Evolutionary conservation across 2,329 filamentous ascomycete genomes (phyloP), one percentile per base, ranked within the genome.

Genomic region (Sporothrix euskadiensis): DNA sequence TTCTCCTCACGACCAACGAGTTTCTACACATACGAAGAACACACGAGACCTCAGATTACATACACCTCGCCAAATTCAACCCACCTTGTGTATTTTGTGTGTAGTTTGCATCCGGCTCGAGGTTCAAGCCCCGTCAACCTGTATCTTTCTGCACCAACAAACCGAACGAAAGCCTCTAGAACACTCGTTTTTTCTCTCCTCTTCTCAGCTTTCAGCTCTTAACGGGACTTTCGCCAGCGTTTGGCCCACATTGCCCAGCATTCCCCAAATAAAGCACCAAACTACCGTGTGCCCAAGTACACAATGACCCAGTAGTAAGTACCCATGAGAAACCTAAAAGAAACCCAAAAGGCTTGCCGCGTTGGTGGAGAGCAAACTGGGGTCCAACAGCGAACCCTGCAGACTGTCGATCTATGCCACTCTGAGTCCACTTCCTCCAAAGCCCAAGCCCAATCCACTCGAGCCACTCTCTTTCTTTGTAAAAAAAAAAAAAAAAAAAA

Each of bases 401-500:
- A 61, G 65, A 32, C 35, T 69, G 71, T 66, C 71, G 71, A 73
- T 73, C 71, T 32, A 41, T 69, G 65, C 63, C 71, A 73, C 65
- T 56, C 54, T 14, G 52, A 49, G 9, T 32, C n/a, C n/a, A n/a
- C n/a, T n/a, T n/a, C 49, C 19, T 7, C 52, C 65, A 61, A 59
- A 32, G 32, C 47, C 70, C 57, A 35, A 19, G 30, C 35, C 35
- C 35, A 14, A 44, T 32, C 54, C 26, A 49, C 26, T 26, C 26
- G 9, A 10, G 4, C 44, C 14, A 12, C 44, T 14, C 44, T 49
- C 44, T 49, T 14, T 16, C 4, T 26, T 26, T 26, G 26, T 26
- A 1, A 26, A 26, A 26, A 26, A 26, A 26, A 26, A 26, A 26
- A 26, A 26, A 26, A 26, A 26, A 26, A 26, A 26, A 26, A 26